These are phyloP conservation scores for Lomentospora prolificans DNA, from an alignment of 2,329 filamentous ascomycete genomes.

Conservation along the genomic window DNA sequence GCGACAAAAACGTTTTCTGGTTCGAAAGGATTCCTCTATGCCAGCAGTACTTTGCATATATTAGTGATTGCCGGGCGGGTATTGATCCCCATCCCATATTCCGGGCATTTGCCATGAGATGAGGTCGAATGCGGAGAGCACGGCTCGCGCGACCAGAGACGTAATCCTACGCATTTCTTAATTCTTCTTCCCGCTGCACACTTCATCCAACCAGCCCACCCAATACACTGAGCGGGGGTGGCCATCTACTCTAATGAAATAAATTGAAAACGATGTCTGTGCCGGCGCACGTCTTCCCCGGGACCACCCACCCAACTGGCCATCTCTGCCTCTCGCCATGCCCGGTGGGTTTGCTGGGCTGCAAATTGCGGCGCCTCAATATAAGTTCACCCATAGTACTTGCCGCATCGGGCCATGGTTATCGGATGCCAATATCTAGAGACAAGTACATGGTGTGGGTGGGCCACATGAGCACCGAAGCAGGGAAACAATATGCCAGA, in stretches of 20 bases:
- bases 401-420: slow-evolving; percentile 1
- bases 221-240: not conserved
- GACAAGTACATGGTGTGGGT: no score
- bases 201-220: not conserved
- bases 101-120: not conserved
- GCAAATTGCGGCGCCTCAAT: not conserved
- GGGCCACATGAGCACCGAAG: not conserved
- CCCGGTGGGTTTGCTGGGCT: no score
- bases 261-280: not conserved
- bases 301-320: not conserved
- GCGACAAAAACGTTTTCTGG: no score
- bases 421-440: not conserved
- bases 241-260: not conserved
- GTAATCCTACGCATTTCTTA: not conserved
- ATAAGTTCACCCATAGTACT: not conserved
- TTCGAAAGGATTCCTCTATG: no score
- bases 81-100: not conserved
- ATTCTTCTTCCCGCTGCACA: not conserved
- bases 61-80: no score
- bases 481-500: not conserved
- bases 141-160: not conserved
- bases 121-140: not conserved
- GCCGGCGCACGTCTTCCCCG: not conserved
- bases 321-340: not conserved
- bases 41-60: no score